Evolutionary conservation across 1,139 yeast species (phyloP), one percentile per base, ranked within the genome.

Genomic region (Debaryomycetaceae sp.): DNA sequence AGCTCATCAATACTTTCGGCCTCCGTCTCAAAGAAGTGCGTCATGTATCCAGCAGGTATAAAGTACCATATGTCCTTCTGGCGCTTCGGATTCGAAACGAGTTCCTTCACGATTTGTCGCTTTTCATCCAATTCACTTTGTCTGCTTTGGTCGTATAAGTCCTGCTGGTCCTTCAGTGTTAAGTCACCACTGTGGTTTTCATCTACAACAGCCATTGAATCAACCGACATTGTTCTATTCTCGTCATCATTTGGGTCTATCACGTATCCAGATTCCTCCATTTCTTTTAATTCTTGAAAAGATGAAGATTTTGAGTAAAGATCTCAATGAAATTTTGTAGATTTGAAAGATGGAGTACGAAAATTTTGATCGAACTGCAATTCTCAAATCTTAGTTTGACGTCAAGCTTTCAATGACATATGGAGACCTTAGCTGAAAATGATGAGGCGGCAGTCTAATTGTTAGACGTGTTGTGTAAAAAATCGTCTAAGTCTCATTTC

Each of bases 41-140:
- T 54, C 9, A 71, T 52, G 48, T 60, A 72, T 1, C 52, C 55
- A 9, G 60, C 51, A 1, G 76, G 66, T n/a, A 72, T 62, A 41
- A 72, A 49, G 50, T 62, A 66, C 68, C 74, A 64, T 29, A 58
- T 56, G 43, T 69, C 76, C 8, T 76, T 77, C 47, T 68, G 71
- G 34, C 56, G 47, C 33, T 59, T 58, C 33, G 50, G 49, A 9
- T 49, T 46, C 7, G 45, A 48, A 14, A 67, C 47, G 20, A 65
- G 52, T 11, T 58, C 57, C 29, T 55, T 52, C 27, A 68, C 60
- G 14, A 58, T 42, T 29, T 54, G 50, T 42, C 71, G 51, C 34
- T 55, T 60, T 36, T 55, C 54, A 7, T 40, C 34, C 20, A 61
- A 44, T 6, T 54, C 58, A 13, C 42, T 35, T 31, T 22, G 6